Conservation (phyloP, 2,329 filamentous ascomycete species). For the Monosporascus sp. region DNA sequence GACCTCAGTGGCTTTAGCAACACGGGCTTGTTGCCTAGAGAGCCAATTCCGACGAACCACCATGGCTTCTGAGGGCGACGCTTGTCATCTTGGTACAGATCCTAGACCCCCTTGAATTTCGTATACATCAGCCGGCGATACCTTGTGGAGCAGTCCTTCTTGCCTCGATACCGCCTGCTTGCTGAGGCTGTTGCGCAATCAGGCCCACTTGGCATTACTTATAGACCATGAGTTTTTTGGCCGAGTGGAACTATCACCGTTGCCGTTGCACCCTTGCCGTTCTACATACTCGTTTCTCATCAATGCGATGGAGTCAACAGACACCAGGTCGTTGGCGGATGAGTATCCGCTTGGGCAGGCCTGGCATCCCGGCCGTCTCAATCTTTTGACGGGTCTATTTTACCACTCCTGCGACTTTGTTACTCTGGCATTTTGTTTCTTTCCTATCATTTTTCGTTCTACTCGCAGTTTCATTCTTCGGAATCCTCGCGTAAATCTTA, state of each 20-base stretch:
- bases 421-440: too few relatives aligned
- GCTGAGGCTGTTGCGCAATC: too few relatives aligned
- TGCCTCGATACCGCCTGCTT: too few relatives aligned
- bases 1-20: slow-evolving; percentile 36
- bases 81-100: not conserved
- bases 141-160: too few relatives aligned
- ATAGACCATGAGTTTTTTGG: not conserved
- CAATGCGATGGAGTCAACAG: slow-evolving; percentile 19
- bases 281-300: slow-evolving; percentile 7
- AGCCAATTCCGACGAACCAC: not conserved
- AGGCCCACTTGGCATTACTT: too few relatives aligned
- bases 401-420: too few relatives aligned
- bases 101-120: not conserved
- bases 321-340: not conserved
- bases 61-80: not conserved
- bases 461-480: too few relatives aligned
- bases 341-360: not conserved
- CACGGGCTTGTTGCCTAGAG: slow-evolving; percentile 23
- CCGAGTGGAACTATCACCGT: not conserved
- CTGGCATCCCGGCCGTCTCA: too few relatives aligned
- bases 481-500: too few relatives aligned
- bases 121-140: not conserved
- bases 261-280: not conserved
- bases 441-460: too few relatives aligned
- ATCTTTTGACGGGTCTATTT: too few relatives aligned